Evolutionary conservation across 2,329 filamentous ascomycete genomes (phyloP), one percentile per base, ranked within the genome.

Genomic region (Ramichloridium luteum): DNA sequence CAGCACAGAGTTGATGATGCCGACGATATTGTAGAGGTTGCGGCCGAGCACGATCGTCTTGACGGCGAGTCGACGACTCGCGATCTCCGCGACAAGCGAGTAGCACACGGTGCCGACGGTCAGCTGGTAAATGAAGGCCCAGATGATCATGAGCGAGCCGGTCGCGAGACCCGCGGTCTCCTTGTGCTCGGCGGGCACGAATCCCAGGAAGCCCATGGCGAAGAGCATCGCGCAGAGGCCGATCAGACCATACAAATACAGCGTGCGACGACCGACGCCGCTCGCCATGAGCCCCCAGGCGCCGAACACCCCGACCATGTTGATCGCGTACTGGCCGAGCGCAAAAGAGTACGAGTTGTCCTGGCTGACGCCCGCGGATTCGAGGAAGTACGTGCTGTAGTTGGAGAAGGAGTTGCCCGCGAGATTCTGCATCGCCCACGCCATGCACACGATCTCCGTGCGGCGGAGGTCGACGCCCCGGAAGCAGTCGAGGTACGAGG

Each of bases 31-130:
- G 65, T 63, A 67, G 9, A 84, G 61, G 45, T 83, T 81, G 34
- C 85, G 78, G 2, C 80, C 84, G 2, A 93, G 69, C 1, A 90
- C 85, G 13, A 93, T 80, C 0, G 86, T 93, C 64, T 93, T 93
- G 62, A 92, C 86, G 51, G 86, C 80, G 18, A 94, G 67, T 2
- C 85, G 72, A 10, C 81, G 73, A 0, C 83, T 84, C 0, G 83
- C 85, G 13, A 93, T 59, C 55, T 93, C 85, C 1, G 80, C 74
- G 4, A 93, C 85, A 8, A 93, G 70, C 0, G 83, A 90, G 60
- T 92, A 93, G 57, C 80, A 84, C 5, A 93, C 83, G 0, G 85
- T 90, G 23, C 85, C 85, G 29, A 93, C 84, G 0, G 82, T 81
- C 28, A 88, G 66, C 54, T 93, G 83, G 59, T 93, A 93, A 47